phyloP scores from a whole-genome alignment of 306 rosid genomes.

The Lathyrus sativus region DNA sequence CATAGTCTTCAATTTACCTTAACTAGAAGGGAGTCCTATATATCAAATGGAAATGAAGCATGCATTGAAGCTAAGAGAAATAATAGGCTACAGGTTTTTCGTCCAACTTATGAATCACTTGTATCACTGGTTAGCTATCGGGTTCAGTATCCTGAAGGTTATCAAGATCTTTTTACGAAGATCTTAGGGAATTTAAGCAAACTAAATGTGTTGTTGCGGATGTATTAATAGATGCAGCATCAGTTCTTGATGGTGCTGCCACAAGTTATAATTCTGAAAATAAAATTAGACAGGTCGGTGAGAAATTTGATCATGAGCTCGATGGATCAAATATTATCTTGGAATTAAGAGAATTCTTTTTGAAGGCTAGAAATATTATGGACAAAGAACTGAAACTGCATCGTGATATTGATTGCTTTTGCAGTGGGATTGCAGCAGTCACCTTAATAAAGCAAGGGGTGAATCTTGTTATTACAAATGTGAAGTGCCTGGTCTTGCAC shows the following conservation, averaged over 20 bases:
- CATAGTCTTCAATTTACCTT: slow-evolving; percentile 89
- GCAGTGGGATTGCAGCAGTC: slow-evolving; percentile 94
- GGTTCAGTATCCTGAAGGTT: slow-evolving; percentile 93
- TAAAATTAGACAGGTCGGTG: slow-evolving; percentile 37
- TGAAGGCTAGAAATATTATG: slow-evolving; percentile 79
- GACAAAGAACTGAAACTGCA: slow-evolving; percentile 91
- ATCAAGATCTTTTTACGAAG: slow-evolving; percentile 86
- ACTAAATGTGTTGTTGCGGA: slow-evolving; percentile 98
- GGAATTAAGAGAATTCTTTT: slow-evolving; percentile 60
- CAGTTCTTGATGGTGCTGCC: slow-evolving; percentile 36
- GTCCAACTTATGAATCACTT: slow-evolving; percentile 90
- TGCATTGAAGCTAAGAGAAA: slow-evolving; percentile 79
- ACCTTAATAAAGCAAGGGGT: slow-evolving; percentile 85
- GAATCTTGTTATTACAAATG: too few relatives aligned
- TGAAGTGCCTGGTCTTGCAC: too few relatives aligned
- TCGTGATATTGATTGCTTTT: slow-evolving; percentile 74
- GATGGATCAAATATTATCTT: slow-evolving; percentile 39
- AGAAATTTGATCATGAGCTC: slow-evolving; percentile 38
- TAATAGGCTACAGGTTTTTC: slow-evolving; percentile 70
- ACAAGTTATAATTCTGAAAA: slow-evolving; percentile 43
- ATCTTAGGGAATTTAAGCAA: slow-evolving; percentile 92
- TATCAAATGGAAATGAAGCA: slow-evolving; percentile 64
- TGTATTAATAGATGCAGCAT: too few relatives aligned
- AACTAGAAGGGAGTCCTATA: slow-evolving; percentile 64
- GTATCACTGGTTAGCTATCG: slow-evolving; percentile 89